A percentile compares a stretch with the other conserved stretches of the same genome.
Conservation (phyloP, 176 grass and related monocot species). For the Oropetium thomaeum region DNA sequence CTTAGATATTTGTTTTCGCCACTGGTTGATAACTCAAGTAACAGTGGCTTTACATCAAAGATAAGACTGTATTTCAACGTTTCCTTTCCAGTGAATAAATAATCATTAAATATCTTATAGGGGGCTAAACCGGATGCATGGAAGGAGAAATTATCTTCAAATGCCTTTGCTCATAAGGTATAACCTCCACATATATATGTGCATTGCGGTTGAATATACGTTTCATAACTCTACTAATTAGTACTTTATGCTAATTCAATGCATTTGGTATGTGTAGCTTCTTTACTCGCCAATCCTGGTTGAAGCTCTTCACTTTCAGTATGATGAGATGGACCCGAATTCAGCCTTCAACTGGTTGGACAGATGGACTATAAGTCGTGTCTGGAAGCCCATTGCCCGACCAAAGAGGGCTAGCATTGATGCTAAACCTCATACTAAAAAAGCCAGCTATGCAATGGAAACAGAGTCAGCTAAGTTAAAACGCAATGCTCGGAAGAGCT, state of each 20-base stretch:
- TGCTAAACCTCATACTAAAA: constrained; percentile 56
- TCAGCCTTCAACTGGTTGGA: constrained; percentile 85
- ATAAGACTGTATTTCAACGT: constrained; percentile 6
- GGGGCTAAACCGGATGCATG: constrained; percentile 45
- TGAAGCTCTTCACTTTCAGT: constrained; percentile 73
- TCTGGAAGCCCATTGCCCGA: constrained; percentile 58
- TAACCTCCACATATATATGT: constrained; percentile 6
- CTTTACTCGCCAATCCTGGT: constrained; percentile 53
- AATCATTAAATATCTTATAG: constrained; percentile 32
- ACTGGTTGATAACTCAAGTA: background rate
- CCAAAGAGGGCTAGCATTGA: constrained; percentile 54
- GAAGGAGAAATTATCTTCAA: constrained; percentile 65
- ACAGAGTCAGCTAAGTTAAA: constrained; percentile 87
- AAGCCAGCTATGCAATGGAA: constrained; percentile 68
- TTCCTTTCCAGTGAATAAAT: background rate
- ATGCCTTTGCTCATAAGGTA: constrained; percentile 69
- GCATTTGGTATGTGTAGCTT: constrained; percentile 50
- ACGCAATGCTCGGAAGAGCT: constrained; percentile 59
- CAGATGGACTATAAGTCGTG: constrained; percentile 62
- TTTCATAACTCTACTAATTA: background rate
- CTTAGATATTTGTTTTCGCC: constrained; percentile 2
- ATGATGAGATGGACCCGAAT: constrained; percentile 78
- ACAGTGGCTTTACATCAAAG: background rate
- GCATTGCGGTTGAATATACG: background rate
- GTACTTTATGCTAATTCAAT: background rate